Evolutionary conservation across 2,329 filamentous ascomycete species (phyloP).

Genomic region (Aspergillus aculeatinus): DNA sequence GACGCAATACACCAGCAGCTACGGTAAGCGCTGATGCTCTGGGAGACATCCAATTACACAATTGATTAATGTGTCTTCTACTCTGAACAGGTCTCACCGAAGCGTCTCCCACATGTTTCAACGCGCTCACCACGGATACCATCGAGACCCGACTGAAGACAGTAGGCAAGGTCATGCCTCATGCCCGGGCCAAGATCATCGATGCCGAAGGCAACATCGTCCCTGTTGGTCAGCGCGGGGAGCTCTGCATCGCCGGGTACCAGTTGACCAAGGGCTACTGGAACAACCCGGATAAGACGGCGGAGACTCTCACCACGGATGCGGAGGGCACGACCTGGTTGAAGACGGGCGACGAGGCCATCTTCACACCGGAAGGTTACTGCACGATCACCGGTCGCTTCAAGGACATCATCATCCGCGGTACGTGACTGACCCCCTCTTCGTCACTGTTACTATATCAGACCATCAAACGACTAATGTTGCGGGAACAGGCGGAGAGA

Average conservation of each 20-base stretch:
- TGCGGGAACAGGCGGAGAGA: slow-evolving; percentile 61
- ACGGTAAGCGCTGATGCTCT: slow-evolving; percentile 36
- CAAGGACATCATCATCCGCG: slow-evolving; percentile 77
- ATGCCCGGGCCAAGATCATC: slow-evolving; percentile 74
- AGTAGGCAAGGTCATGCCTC: slow-evolving; percentile 74
- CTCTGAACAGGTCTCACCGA: slow-evolving; percentile 62
- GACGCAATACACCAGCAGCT: slow-evolving; percentile 69
- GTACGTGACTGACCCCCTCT: slow-evolving; percentile 29
- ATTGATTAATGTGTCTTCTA: neutral
- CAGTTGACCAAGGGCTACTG: slow-evolving; percentile 64
- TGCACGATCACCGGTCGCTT: slow-evolving; percentile 73
- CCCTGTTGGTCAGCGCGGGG: slow-evolving; percentile 66
- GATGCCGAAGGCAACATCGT: slow-evolving; percentile 63
- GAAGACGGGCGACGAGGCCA: slow-evolving; percentile 62
- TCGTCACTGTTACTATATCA: too few species aligned
- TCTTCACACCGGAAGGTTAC: slow-evolving; percentile 59
- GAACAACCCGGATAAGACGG: slow-evolving; percentile 72
- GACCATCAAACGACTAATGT: too few species aligned
- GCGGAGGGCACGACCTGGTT: slow-evolving; percentile 59
- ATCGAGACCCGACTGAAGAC: slow-evolving; percentile 66
- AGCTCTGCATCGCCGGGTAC: slow-evolving; percentile 77
- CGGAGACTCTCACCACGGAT: slow-evolving; percentile 68
- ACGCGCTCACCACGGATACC: slow-evolving; percentile 71
- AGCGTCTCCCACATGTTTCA: slow-evolving; percentile 77
- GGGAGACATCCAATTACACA: neutral